Conservation (phyloP, 768 basidiomycete species). For the Pleurotus tuber-regium region DNA sequence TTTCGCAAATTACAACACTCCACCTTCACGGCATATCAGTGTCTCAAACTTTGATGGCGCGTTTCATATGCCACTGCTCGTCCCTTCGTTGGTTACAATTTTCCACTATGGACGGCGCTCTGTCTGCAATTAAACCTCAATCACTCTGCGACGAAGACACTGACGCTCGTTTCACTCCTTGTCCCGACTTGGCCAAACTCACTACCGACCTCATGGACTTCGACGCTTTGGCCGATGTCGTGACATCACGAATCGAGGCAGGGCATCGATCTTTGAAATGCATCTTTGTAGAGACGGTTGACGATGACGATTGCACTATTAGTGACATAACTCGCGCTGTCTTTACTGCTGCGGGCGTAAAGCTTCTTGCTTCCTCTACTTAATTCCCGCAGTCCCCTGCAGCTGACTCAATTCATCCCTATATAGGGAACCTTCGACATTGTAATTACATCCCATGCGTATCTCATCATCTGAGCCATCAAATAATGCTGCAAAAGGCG, state of each 20-base stretch:
- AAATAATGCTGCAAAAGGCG: too few relatives aligned
- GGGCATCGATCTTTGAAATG: neutral
- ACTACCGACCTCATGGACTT: neutral
- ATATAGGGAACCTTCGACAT: too few relatives aligned
- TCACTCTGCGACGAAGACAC: neutral
- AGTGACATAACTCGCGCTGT: conserved; percentile 8
- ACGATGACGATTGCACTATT: conserved; percentile 1
- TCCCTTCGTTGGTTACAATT: conserved; percentile 23
- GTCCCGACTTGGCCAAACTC: conserved; percentile 7
- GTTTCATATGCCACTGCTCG: conserved; percentile 24
- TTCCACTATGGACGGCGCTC: conserved; percentile 19
- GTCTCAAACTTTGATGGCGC: conserved; percentile 15
- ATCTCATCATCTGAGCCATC: too few relatives aligned
- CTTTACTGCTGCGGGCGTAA: conserved; percentile 3
- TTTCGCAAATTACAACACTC: conserved; percentile 25
- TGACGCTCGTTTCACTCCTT: neutral
- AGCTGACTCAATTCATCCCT: too few relatives aligned
- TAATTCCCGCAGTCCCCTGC: too few relatives aligned
- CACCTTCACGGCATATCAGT: conserved; percentile 28
- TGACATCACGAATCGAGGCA: neutral
- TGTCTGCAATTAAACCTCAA: conserved; percentile 18
- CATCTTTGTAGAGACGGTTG: conserved; percentile 4
- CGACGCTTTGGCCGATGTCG: neutral
- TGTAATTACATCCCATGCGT: too few relatives aligned
- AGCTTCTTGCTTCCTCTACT: conserved; percentile 8